Percentiles rank a stretch among this genome's conserved stretches.
These are phyloP conservation scores for Lecanicillium sp. DNA, from an alignment of 2,329 filamentous ascomycete species.

Conservation along the genomic window DNA sequence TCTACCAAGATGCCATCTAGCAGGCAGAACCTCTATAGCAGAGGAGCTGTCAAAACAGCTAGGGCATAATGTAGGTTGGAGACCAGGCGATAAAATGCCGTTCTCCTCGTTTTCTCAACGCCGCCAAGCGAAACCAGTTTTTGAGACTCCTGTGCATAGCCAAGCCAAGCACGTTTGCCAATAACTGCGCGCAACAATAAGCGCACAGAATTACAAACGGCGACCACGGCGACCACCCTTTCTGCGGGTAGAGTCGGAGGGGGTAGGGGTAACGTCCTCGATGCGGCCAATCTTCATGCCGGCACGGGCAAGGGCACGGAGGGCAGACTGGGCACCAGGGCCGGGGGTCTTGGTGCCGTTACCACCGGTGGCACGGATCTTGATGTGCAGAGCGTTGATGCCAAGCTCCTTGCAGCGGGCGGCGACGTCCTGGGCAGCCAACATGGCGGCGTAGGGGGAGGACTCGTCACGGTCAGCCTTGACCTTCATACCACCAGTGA, in stretches of 20 bases:
- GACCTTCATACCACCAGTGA: constrained; percentile 99
- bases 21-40: not conserved
- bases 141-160: constrained; percentile 26
- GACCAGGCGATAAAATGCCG: constrained; percentile 57
- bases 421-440: constrained; percentile 98
- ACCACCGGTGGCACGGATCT: constrained; percentile 99
- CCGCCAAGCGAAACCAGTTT: constrained; percentile 49
- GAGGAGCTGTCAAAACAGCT: constrained; percentile 14
- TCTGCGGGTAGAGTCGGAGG: constrained; percentile 97
- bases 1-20: constrained; percentile 24
- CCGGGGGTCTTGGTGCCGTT: constrained; percentile 99
- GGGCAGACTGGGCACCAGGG: constrained; percentile 96
- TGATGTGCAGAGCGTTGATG: constrained; percentile 96
- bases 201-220: constrained; percentile 64
- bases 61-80: constrained; percentile 47
- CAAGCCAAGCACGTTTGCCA: no score
- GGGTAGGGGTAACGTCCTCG: constrained; percentile 98
- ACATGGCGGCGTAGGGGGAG: constrained; percentile 99
- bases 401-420: constrained; percentile 67
- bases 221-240: constrained; percentile 99
- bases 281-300: constrained; percentile 99
- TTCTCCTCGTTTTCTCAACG: constrained; percentile 68
- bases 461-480: constrained; percentile 99
- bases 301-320: constrained; percentile 96
- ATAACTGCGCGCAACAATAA: constrained; percentile 2